phyloP scores from a whole-genome alignment of 1,139 yeast genomes.

The Tardiomyces blankii region DNA sequence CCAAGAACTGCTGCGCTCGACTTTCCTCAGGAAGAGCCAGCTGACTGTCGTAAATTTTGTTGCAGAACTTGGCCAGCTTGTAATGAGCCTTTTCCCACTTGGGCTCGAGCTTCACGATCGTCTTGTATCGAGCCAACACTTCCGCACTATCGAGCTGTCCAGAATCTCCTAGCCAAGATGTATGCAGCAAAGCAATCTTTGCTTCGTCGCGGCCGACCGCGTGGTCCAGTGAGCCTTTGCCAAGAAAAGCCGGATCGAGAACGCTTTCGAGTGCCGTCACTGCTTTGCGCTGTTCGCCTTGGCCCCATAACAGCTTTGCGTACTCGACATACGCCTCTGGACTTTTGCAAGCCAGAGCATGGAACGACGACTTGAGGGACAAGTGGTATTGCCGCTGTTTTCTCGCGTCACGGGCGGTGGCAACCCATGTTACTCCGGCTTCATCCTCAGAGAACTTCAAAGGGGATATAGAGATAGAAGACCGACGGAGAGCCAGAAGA shows the following conservation, averaged over 20 bases:
- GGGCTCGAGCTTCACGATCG: constrained; percentile 45
- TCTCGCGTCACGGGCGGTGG: constrained; percentile 57
- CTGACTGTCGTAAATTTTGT: constrained; percentile 61
- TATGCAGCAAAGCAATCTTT: constrained; percentile 58
- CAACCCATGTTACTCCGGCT: constrained; percentile 43
- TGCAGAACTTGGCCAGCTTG: constrained; percentile 69
- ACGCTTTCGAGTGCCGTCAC: constrained; percentile 49
- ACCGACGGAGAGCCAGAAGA: constrained; percentile 27
- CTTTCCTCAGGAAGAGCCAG: constrained; percentile 27
- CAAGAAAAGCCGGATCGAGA: constrained; percentile 16
- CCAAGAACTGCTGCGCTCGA: constrained; percentile 23
- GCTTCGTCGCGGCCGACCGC: constrained; percentile 26
- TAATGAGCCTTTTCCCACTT: constrained; percentile 76
- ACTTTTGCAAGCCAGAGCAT: constrained; percentile 42
- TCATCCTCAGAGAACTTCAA: constrained; percentile 29
- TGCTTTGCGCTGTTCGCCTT: constrained; percentile 84
- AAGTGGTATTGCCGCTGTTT: constrained; percentile 59
- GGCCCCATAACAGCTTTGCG: constrained; percentile 80
- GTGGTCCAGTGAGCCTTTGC: constrained; percentile 9
- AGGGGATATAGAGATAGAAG: constrained; percentile 38
- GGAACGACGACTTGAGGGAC: constrained; percentile 62
- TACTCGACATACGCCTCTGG: constrained; percentile 62
- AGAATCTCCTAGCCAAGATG: constrained; percentile 82
- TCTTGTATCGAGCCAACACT: constrained; percentile 57
- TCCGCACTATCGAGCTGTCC: constrained; percentile 74